Evolutionary conservation across 495 filamentous ascomycete species (phyloP), one percentile per base, ranked within the genome.

Genomic region (Hypoxylon fuscum): DNA sequence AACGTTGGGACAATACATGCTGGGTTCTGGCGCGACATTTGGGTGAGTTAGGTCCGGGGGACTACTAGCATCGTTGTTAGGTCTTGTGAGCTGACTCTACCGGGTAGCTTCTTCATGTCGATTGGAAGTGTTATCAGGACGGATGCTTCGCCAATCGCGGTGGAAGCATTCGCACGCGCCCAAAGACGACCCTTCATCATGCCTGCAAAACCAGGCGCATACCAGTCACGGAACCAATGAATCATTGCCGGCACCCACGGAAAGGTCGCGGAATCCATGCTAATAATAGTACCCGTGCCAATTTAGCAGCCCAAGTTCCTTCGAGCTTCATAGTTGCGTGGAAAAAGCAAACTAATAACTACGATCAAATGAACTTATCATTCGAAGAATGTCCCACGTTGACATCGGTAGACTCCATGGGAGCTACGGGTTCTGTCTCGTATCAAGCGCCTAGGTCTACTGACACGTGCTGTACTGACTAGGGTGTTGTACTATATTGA

Each of bases 81-180:
- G 22, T 42, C 25, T 15, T 22, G n/a, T n/a, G 15, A 23, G 37
- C 55, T 72, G 14, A 72, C 41, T n/a, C 15, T 29, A 21, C 63
- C 59, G 64, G 42, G 42, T 50, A 98, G 95, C 17, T 96, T 97
- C 76, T 98, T 98, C 83, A 98, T 98, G 95, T 93, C 90, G 32
- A 97, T 98, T 68, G 95, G 95, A 59, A 96, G 90, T 64, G 92
- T 94, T 15, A 97, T 98, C 68, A 89, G 95, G 71, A 90, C 92
- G 14, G 93, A 97, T 65, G 74, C 78, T 46, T 88, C 88, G 0
- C 84, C 86, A 5, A 80, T 85, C 32, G 73, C 83, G 5, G 79
- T 80, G 29, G 85, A 90, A 71, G 83, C 85, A 5, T 91, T 87
- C 68, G 74, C 81, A 29, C 79, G 78, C 67, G 82, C 85, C 12